Percentiles rank a stretch among this genome's conserved stretches.
phyloP scores from a whole-genome alignment of 352 stramenopile species.

The Phytophthora citricola region DNA sequence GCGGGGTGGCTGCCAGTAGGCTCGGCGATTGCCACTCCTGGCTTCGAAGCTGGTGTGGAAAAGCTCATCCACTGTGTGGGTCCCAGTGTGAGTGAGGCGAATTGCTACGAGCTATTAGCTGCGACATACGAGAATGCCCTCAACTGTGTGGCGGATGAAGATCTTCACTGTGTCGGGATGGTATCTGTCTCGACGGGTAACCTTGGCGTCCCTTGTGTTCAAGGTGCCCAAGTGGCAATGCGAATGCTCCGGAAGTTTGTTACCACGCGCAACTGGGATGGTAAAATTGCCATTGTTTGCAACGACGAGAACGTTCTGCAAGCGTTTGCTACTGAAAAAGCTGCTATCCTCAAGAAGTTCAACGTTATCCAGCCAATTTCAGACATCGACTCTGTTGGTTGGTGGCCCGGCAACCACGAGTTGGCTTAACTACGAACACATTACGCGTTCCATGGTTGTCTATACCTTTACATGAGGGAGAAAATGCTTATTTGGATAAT shows the following conservation, averaged over 20 bases:
- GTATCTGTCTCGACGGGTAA: constrained; percentile 70
- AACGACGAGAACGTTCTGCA: constrained; percentile 39
- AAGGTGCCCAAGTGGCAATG: constrained; percentile 41
- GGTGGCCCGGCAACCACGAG: background rate
- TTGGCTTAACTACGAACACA: too few species aligned
- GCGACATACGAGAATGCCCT: constrained; percentile 55
- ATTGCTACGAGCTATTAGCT: constrained; percentile 45
- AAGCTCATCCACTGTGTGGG: constrained; percentile 70
- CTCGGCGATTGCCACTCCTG: constrained; percentile 50
- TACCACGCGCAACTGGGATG: constrained; percentile 39
- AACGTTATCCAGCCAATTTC: constrained; percentile 38
- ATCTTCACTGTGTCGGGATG: constrained; percentile 54
- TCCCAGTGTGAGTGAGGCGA: constrained; percentile 36
- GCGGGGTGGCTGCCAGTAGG: constrained; percentile 27
- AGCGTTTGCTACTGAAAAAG: constrained; percentile 32
- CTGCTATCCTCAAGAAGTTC: constrained; percentile 37
- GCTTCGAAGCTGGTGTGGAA: constrained; percentile 51
- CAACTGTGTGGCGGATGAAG: constrained; percentile 41
- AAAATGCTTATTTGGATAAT: too few species aligned
- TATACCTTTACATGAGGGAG: too few species aligned
- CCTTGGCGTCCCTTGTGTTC: constrained; percentile 39
- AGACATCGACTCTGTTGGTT: background rate
- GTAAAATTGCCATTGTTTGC: constrained; percentile 50
- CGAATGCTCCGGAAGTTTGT: constrained; percentile 51
- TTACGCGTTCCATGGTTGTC: too few species aligned